Percentiles rank a stretch among this genome's conserved stretches.
phyloP scores from a whole-genome alignment of 371 early-diverging fungal species.

The Phascolomyces articulosus region DNA sequence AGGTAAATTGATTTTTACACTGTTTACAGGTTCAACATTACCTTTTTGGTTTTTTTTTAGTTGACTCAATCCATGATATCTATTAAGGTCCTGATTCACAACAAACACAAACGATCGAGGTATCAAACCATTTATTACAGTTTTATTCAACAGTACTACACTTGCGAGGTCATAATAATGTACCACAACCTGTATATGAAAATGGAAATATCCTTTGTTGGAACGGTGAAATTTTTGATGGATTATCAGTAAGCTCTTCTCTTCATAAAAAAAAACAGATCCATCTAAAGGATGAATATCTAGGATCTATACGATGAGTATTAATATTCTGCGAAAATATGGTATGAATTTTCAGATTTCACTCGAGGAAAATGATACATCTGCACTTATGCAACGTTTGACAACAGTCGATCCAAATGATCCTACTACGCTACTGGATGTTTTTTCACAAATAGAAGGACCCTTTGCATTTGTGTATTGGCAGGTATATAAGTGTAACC shows the following conservation, averaged over 20 bases:
- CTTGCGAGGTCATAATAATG: slow-evolving; percentile 69
- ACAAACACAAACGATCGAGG: slow-evolving; percentile 15
- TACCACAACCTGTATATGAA: slow-evolving; percentile 68
- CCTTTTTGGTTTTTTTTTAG: not conserved
- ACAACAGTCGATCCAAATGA: slow-evolving; percentile 21
- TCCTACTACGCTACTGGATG: slow-evolving; percentile 17
- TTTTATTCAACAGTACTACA: slow-evolving; percentile 80
- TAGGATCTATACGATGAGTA: no score
- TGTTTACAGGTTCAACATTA: not conserved
- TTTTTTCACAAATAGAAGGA: slow-evolving; percentile 67
- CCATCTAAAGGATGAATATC: no score
- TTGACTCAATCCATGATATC: not conserved
- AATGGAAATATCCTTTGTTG: slow-evolving; percentile 71
- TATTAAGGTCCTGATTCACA: slow-evolving; percentile 54
- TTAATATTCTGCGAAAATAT: no score
- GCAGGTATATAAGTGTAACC: slow-evolving; percentile 47
- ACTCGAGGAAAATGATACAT: slow-evolving; percentile 58
- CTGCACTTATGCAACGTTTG: slow-evolving; percentile 47
- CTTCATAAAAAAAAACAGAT: no score
- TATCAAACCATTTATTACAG: slow-evolving; percentile 21
- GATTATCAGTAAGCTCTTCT: slow-evolving; percentile 49
- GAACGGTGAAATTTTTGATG: slow-evolving; percentile 88
- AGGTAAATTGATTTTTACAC: slow-evolving; percentile 28
- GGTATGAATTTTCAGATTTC: slow-evolving; percentile 22
- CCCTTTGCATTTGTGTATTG: slow-evolving; percentile 80